Percentiles rank a stretch among this genome's conserved stretches.
Conservation (phyloP, 768 basidiomycete genomes). For the Serendipita sp. region DNA sequence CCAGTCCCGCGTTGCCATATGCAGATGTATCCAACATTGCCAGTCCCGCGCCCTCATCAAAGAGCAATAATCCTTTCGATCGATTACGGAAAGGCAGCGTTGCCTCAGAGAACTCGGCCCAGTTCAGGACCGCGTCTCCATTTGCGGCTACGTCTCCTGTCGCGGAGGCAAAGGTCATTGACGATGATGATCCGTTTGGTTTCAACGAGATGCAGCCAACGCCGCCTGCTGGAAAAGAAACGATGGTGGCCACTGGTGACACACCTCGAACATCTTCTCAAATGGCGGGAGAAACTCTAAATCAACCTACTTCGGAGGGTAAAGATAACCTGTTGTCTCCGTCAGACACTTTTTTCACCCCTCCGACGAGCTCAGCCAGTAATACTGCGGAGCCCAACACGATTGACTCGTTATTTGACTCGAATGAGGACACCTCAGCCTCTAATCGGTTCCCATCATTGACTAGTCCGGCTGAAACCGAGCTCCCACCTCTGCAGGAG, state of each 20-base stretch:
- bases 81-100: slow-evolving; percentile 27
- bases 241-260: background rate
- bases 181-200: slow-evolving; percentile 35
- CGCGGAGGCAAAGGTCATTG: slow-evolving; percentile 1
- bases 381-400: background rate
- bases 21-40: slow-evolving; percentile 44
- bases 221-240: background rate
- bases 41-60: slow-evolving; percentile 27
- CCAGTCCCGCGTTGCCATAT: slow-evolving; percentile 52
- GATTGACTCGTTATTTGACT: background rate
- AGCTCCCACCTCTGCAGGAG: slow-evolving; percentile 27
- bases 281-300: slow-evolving; percentile 4
- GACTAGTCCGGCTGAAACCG: background rate
- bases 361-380: background rate
- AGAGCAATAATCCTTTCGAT: slow-evolving; percentile 90
- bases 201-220: slow-evolving; percentile 19
- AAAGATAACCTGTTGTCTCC: background rate
- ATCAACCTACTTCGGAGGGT: background rate
- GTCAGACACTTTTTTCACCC: background rate
- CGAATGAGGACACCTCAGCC: background rate
- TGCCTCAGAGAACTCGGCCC: slow-evolving; percentile 23
- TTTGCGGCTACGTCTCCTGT: slow-evolving; percentile 6
- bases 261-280: background rate
- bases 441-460: background rate
- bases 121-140: slow-evolving; percentile 19